A percentile compares a stretch with the other conserved stretches of the same genome.
phyloP scores from a whole-genome alignment of 1,139 yeast species.

The Saccharomyces uvarum region DNA sequence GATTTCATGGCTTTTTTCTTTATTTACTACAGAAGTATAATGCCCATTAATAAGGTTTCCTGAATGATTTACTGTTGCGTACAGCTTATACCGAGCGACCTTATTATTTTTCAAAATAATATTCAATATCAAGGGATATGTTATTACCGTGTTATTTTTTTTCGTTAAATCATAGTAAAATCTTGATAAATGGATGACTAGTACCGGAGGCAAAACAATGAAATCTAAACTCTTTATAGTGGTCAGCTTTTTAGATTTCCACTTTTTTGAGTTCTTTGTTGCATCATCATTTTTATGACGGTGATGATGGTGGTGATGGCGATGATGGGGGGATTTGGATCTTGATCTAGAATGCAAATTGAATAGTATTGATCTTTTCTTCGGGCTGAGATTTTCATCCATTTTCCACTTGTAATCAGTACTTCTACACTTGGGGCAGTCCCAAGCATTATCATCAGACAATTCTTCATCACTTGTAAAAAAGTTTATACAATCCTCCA shows the following conservation, averaged over 20 bases:
- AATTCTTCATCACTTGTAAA: constrained; percentile 59
- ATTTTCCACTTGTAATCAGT: background rate
- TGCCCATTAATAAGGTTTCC: constrained; percentile 66
- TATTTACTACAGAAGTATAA: constrained; percentile 56
- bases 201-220: constrained; percentile 52
- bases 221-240: constrained; percentile 51
- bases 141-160: constrained; percentile 44
- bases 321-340: background rate
- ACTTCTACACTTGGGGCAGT: constrained; percentile 52
- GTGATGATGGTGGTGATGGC: background rate
- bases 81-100: constrained; percentile 42
- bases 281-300: background rate
- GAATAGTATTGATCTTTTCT: background rate
- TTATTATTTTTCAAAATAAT: constrained; percentile 36
- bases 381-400: background rate
- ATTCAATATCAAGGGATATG: constrained; percentile 46
- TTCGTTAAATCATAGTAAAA: constrained; percentile 48
- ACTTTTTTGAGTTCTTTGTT: constrained; percentile 9
- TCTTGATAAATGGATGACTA: constrained; percentile 55
- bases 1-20: constrained; percentile 32
- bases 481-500: constrained; percentile 54
- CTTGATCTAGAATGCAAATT: background rate
- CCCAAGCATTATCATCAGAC: constrained; percentile 67
- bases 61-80: constrained; percentile 56
- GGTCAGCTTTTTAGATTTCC: constrained; percentile 22